phyloP scores from a whole-genome alignment of 1,139 yeast genomes.

The Diutina ranongensis region DNA sequence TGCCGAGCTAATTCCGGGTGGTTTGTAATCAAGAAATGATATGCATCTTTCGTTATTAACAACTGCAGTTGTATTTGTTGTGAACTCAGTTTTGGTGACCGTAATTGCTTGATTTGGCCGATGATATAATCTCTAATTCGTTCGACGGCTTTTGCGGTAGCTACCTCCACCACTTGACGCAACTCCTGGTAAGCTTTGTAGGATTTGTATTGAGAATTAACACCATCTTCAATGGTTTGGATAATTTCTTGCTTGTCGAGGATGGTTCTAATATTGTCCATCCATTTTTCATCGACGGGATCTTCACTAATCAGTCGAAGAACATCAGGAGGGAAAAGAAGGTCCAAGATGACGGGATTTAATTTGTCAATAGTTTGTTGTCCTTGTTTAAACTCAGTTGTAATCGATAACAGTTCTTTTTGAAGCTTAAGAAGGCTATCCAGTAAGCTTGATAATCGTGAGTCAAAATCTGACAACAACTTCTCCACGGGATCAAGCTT shows the following conservation, averaged over 20 bases:
- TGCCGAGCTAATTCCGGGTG: conserved; percentile 65
- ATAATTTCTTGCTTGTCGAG: conserved; percentile 45
- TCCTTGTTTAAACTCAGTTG: conserved; percentile 35
- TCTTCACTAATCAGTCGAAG: conserved; percentile 38
- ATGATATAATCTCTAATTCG: conserved; percentile 64
- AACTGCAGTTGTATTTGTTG: conserved; percentile 66
- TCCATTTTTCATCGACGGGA: conserved; percentile 40
- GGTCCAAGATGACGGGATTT: conserved; percentile 61
- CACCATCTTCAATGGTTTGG: conserved; percentile 16
- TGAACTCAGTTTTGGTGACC: conserved; percentile 35
- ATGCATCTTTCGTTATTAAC: conserved; percentile 49
- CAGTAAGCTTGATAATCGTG: conserved; percentile 47
- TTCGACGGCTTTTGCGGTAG: conserved; percentile 50
- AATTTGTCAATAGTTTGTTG: conserved; percentile 44
- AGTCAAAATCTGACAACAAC: conserved; percentile 42
- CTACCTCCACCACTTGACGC: conserved; percentile 25
- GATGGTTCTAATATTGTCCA: conserved; percentile 45
- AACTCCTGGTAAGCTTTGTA: conserved; percentile 26
- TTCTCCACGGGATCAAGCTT: conserved; percentile 21
- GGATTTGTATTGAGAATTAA: conserved; percentile 17
- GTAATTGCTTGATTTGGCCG: conserved; percentile 46
- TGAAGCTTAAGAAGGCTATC: conserved; percentile 49
- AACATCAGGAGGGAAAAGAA: conserved; percentile 63
- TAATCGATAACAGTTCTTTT: conserved; percentile 29
- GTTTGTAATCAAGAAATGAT: conserved; percentile 40